phyloP scores from a whole-genome alignment of 495 filamentous ascomycete species.

The Xylaria nigripes region DNA sequence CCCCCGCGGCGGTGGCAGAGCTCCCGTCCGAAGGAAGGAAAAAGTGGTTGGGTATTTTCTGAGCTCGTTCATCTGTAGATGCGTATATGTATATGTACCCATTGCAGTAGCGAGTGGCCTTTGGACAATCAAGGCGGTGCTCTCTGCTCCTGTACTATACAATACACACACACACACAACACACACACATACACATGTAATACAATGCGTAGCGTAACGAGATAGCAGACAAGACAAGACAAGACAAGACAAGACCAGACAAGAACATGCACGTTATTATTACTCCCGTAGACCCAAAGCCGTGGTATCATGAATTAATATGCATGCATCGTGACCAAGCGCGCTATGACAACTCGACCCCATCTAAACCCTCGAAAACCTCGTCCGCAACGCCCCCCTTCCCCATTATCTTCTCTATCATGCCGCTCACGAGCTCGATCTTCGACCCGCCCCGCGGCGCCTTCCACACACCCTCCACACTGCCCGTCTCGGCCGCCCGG shows the following conservation, averaged over 20 bases:
- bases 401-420: slow-evolving; percentile 58
- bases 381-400: slow-evolving; percentile 75
- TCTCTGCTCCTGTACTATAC: slow-evolving; percentile 1
- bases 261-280: neutral
- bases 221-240: too few relatives aligned
- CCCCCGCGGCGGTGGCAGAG: neutral
- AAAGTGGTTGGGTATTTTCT: slow-evolving; percentile 41
- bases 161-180: neutral
- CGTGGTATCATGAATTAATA: slow-evolving; percentile 16
- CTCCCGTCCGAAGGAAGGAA: slow-evolving; percentile 21
- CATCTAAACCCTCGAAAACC: slow-evolving; percentile 69
- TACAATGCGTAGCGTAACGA: neutral
- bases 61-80: slow-evolving; percentile 4
- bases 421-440: slow-evolving; percentile 54
- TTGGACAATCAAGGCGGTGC: neutral
- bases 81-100: neutral
- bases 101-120: neutral
- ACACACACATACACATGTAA: neutral
- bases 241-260: neutral
- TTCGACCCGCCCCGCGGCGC: slow-evolving; percentile 68
- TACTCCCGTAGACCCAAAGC: slow-evolving; percentile 6
- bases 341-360: slow-evolving; percentile 41
- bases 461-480: slow-evolving; percentile 67
- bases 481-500: slow-evolving; percentile 44
- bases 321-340: neutral